Base-by-base conservation (phyloP, 768 basidiomycete species). In the Lyophyllum shimeji region DNA sequence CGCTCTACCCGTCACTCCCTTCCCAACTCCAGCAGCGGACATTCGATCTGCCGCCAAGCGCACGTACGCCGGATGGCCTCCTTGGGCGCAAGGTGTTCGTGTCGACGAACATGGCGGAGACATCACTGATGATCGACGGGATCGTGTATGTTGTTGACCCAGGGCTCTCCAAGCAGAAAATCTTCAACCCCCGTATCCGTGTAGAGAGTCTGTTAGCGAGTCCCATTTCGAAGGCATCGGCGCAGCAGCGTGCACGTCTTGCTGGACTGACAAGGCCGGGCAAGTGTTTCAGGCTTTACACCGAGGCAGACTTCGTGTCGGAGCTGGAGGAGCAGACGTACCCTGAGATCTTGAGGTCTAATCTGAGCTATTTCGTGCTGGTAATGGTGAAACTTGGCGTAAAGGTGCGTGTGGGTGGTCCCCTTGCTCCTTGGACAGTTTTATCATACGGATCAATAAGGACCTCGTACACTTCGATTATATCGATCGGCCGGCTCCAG, bases 111-210 rank as follows among this genome's bases (percentile, higher is more conserved):
- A 94, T 98, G 55, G 97, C 97, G 3, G 96, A 99, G 72, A 98
- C 96, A 1, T 96, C 94, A 1, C 74, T 98, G 43, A 99, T 97
- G 2, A 98, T 99, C 55, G 96, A 99, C 63, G 96, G 96, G 20
- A 98, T 99, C 64, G 95, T 99, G n/a, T 99, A 98, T 64, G 96
- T 98, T 54, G 95, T 98, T 44, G 96, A 98, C 67, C 93, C 95
- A 0, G 95, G 95, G 1, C 97, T 98, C 75, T 95, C 90, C 29
- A 96, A 99, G 73, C 96, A 98, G 73, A 98, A 95, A 67, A 89
- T 98, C 46, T 99, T 98, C 77, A 98, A 98, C 69, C 97, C 96
- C 0, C 83, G 96, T 27, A 97, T 98, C 57, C 87, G 96, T 45
- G 96, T 98, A 18, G 95, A 99, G 75, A 90, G 88, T 58, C 75